A percentile compares a stretch with the other conserved stretches of the same genome.
Evolutionary conservation across 345 rosid species (phyloP).

Genomic region (Corymbia maculata): DNA sequence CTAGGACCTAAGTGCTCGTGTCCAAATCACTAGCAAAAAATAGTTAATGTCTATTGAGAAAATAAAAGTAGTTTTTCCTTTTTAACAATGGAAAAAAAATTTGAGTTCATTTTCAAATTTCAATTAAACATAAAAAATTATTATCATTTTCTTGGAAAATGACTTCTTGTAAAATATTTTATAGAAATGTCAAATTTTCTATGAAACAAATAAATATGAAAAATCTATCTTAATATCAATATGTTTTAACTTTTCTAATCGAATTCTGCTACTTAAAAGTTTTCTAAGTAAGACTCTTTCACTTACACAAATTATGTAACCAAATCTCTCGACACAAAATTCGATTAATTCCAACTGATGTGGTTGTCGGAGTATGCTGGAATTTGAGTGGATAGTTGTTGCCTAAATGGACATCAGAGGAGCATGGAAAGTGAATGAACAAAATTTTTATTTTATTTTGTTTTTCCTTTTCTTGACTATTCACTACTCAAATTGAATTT

Average conservation of each 20-base stretch:
- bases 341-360: not conserved
- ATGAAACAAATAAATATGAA: too few species aligned
- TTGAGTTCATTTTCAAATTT: too few species aligned
- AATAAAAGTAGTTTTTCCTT: too few species aligned
- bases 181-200: too few species aligned
- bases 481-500: not conserved
- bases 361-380: not conserved
- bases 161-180: rapidly evolving
- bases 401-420: not conserved
- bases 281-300: not conserved
- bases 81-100: too few species aligned
- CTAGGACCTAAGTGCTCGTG: rapidly evolving
- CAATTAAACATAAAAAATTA: too few species aligned
- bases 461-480: not conserved
- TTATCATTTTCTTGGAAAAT: too few species aligned
- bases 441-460: not conserved
- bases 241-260: too few species aligned
- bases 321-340: not conserved
- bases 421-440: not conserved
- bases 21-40: rapidly evolving
- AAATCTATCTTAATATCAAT: not conserved
- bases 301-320: not conserved
- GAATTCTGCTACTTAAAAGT: not conserved
- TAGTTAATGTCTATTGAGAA: not conserved
- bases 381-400: not conserved